These are phyloP conservation scores for Citrus australasica DNA, from an alignment of 345 rosid species.

Conservation along the genomic window DNA sequence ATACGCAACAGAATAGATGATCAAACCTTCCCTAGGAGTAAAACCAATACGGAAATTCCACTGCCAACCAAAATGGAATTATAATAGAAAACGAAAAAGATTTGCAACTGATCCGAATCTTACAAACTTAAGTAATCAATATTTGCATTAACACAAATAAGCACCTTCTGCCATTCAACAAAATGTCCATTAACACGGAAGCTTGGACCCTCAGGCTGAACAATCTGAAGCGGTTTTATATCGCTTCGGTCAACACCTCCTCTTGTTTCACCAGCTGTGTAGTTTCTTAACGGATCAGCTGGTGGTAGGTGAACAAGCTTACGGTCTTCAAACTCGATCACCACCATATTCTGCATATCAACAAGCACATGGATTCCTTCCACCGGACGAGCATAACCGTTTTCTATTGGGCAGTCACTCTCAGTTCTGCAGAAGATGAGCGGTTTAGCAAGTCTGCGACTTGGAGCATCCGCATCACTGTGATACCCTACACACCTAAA, in stretches of 20 bases:
- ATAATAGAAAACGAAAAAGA: not conserved
- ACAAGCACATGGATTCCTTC: conserved; percentile 72
- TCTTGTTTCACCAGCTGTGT: conserved; percentile 62
- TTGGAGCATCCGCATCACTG: conserved; percentile 73
- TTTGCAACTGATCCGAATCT: not conserved
- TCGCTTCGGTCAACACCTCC: conserved; percentile 82
- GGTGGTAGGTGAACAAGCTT: conserved; percentile 66
- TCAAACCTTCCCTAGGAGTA: conserved; percentile 73
- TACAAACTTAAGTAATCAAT: not conserved
- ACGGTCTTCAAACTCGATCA: conserved; percentile 72
- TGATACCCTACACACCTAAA: conserved; percentile 69
- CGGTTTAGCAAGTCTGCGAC: conserved; percentile 61
- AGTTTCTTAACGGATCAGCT: conserved; percentile 73
- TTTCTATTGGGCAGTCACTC: conserved; percentile 74
- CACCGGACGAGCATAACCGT: conserved; percentile 77
- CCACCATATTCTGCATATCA: conserved; percentile 77
- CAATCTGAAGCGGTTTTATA: conserved; percentile 62
- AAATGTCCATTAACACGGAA: conserved; percentile 61
- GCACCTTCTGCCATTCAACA: conserved; percentile 73
- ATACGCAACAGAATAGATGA: conserved; percentile 69
- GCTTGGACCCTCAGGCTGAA: conserved; percentile 79
- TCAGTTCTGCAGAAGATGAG: conserved; percentile 68
- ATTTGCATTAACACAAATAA: not conserved
- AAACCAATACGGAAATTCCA: conserved; percentile 82
- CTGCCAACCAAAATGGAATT: conserved; percentile 33